Evolutionary conservation across 1,139 yeast genomes (phyloP), one percentile per base, ranked within the genome.

Genomic region (Pneumocystis wakefieldiae): DNA sequence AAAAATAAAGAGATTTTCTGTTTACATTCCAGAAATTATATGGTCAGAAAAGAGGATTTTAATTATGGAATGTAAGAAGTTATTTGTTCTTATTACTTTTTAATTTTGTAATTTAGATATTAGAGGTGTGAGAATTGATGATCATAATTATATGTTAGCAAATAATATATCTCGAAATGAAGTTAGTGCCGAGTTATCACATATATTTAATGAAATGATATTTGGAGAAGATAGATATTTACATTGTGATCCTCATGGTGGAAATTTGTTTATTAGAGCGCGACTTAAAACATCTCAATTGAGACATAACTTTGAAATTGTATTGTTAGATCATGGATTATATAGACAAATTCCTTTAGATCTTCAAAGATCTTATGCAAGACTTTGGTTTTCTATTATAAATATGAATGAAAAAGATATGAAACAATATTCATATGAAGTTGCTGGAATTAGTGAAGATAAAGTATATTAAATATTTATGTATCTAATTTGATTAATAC

Each of bases 171-270:
- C 86, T 29, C 78, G 95, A 17, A 81, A 86, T 0, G 86, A 88
- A 67, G 95, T 92, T 3, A 85, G 95, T 3, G 77, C 84, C 8
- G 92, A 97, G 71, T 78, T 92, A 61, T 84, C 97, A 0, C 96
- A 91, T 71, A 84, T 89, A 37, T 92, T 92, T 77, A 89, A 91
- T 76, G 85, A 85, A 71, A 92, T 92, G 99, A 89, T 94, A 60
- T 92, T 92, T 76, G 86, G 95, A 1, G 95, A 96, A 0, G 85
- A 83, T 37, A 96, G 89, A 19, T 90, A 91, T 0, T 81, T 92
- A 62, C 99, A 92, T 73, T 92, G 98, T 76, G 99, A 92, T 73
- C 98, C 98, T 0, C 99, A 92, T 73, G 96, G 96, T 15, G 99
- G 99, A 0, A 76, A 90, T 64, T 73, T 77, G 2, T 62, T 73